Percentiles rank a stretch among this genome's conserved stretches.
These are phyloP conservation scores for Aspergillus sclerotiicarbonarius DNA, from an alignment of 495 filamentous ascomycete genomes.

Conservation along the genomic window DNA sequence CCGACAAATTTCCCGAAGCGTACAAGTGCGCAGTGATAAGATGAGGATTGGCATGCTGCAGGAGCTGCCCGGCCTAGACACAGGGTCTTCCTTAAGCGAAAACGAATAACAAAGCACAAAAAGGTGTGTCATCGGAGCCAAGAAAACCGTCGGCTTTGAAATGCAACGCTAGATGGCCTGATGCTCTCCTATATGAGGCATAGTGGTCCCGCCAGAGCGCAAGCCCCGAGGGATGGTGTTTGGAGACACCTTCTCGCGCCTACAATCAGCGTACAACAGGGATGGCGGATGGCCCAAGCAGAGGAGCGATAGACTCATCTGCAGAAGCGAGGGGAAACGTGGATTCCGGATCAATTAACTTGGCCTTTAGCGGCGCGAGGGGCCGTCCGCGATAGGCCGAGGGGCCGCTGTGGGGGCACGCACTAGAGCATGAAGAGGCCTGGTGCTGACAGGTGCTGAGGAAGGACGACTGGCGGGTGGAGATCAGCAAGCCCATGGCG, in stretches of 20 bases:
- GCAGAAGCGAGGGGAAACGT: no score
- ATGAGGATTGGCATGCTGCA: not conserved
- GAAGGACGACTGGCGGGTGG: not conserved
- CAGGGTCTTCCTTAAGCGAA: no score
- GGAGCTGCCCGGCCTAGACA: not conserved
- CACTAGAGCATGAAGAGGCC: no score
- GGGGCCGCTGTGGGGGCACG: not conserved
- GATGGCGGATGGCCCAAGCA: not conserved
- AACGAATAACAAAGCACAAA: no score
- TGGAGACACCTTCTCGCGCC: no score
- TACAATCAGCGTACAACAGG: not conserved
- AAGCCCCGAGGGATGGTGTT: no score
- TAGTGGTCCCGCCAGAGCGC: no score
- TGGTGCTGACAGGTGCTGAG: not conserved
- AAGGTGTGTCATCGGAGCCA: no score
- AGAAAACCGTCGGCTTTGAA: no score
- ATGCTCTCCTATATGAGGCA: no score
- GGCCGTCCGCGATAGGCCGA: not conserved
- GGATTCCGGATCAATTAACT: not conserved
- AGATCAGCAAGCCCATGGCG: not conserved
- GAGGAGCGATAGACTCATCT: not conserved
- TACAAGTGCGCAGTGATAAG: not conserved
- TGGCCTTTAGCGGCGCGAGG: not conserved
- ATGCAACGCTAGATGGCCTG: no score
- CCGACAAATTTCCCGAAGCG: not conserved